phyloP scores from a whole-genome alignment of 129 eudicot genomes.

The Tagetes patula region DNA sequence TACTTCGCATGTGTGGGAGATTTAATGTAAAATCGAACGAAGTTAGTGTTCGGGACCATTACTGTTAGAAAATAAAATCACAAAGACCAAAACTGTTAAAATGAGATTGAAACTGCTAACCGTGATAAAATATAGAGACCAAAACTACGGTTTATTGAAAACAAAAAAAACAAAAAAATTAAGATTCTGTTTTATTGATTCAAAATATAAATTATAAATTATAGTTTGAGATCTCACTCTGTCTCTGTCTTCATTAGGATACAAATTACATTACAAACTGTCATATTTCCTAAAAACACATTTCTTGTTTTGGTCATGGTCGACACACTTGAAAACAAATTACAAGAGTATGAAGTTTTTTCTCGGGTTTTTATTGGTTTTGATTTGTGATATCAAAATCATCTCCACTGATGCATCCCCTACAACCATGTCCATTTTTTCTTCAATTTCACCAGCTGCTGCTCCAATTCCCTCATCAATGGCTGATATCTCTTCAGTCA shows the following conservation, averaged over 20 bases:
- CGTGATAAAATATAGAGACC: too few species aligned
- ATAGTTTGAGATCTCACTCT: constrained; percentile 37
- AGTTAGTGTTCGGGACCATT: too few species aligned
- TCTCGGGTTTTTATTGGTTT: constrained; percentile 27
- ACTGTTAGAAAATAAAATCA: too few species aligned
- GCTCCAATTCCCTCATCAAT: constrained; percentile 41
- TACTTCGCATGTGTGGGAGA: too few species aligned
- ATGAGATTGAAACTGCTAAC: too few species aligned
- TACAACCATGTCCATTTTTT: constrained; percentile 7
- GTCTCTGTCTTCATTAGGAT: constrained; percentile 40
- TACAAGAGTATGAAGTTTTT: constrained; percentile 18
- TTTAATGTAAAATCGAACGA: too few species aligned
- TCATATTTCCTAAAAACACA: constrained; percentile 33
- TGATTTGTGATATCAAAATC: constrained; percentile 30
- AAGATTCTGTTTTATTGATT: too few species aligned
- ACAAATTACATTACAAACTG: constrained; percentile 21
- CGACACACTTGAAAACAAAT: constrained; percentile 12
- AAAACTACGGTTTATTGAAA: too few species aligned
- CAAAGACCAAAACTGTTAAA: too few species aligned
- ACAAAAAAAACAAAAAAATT: too few species aligned
- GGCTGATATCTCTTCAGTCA: constrained; percentile 62
- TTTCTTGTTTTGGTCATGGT: constrained; percentile 31
- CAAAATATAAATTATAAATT: too few species aligned
- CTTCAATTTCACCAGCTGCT: constrained; percentile 41
- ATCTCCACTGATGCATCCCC: constrained; percentile 29